Conservation (phyloP, 148 eudicot genomes). For the Vaccinium corymbosum region DNA sequence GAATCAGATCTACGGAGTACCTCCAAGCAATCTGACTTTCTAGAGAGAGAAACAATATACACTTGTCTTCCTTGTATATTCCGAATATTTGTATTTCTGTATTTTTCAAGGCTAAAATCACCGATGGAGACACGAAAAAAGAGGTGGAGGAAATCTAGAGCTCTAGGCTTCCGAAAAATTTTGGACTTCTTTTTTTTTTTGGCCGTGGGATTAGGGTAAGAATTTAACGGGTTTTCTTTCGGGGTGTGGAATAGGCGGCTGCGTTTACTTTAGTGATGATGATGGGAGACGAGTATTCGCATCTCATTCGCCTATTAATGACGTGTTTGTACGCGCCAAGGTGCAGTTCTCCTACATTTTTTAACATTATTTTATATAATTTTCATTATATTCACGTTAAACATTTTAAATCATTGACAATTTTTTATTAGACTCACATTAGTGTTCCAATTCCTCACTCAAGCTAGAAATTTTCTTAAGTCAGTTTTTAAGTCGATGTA, state of each 20-base stretch:
- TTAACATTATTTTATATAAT: no score
- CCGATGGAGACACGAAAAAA: not conserved
- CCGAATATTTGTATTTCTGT: not conserved
- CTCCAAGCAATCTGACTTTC: conserved; percentile 5
- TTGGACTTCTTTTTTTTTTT: not conserved
- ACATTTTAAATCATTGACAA: no score
- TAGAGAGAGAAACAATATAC: not conserved
- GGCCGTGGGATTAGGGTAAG: not conserved
- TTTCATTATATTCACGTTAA: no score
- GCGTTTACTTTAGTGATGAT: not conserved
- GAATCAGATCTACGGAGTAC: conserved; percentile 14
- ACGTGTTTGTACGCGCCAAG: not conserved
- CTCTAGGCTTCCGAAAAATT: not conserved
- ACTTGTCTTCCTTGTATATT: not conserved
- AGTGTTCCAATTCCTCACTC: no score
- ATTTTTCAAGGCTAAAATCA: not conserved
- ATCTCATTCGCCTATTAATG: not conserved
- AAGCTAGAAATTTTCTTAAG: no score
- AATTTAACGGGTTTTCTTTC: not conserved
- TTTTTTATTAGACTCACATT: no score
- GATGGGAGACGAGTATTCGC: not conserved
- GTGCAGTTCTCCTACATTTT: not conserved
- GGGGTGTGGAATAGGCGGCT: not conserved
- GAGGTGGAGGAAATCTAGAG: conserved; percentile 9
- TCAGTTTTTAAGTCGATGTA: no score